These are phyloP conservation scores for Xerocomus spinulosus DNA, from an alignment of 768 basidiomycete species.

Conservation along the genomic window DNA sequence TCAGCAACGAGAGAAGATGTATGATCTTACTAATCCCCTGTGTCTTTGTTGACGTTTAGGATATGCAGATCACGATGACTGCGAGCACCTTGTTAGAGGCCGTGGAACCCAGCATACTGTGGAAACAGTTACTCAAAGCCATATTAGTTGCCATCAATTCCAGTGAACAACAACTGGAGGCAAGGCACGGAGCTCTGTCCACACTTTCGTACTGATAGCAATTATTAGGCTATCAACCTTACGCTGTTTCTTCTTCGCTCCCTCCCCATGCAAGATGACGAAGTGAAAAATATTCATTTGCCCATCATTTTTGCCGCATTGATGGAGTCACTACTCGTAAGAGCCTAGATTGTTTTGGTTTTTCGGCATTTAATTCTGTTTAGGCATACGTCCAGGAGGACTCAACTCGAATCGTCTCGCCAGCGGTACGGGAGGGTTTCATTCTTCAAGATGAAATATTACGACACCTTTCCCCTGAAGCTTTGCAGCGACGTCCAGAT, in stretches of 20 bases:
- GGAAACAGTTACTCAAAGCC: constrained; percentile 66
- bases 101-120: constrained; percentile 83
- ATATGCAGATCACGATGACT: constrained; percentile 64
- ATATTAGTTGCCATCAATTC: constrained; percentile 54
- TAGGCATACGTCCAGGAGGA: constrained; percentile 39
- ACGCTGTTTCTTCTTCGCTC: constrained; percentile 67
- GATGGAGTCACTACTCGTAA: constrained; percentile 60
- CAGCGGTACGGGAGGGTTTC: constrained; percentile 39
- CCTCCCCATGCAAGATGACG: constrained; percentile 82
- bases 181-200: constrained; percentile 23
- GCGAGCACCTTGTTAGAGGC: constrained; percentile 88
- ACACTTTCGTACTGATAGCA: constrained; percentile 4
- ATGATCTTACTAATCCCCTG: constrained; percentile 15
- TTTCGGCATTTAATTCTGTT: constrained; percentile 3
- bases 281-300: constrained; percentile 73
- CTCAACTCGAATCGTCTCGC: constrained; percentile 31
- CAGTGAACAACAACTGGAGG: constrained; percentile 44
- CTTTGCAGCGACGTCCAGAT: constrained; percentile 49
- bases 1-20: constrained; percentile 62
- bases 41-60: neutral
- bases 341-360: constrained; percentile 6
- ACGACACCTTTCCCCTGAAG: constrained; percentile 45
- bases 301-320: constrained; percentile 74
- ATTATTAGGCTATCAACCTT: constrained; percentile 57
- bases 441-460: constrained; percentile 52